Evolutionary conservation across 192 early-diverging fungal genomes (phyloP).

Genomic region (Coemansia sp.): DNA sequence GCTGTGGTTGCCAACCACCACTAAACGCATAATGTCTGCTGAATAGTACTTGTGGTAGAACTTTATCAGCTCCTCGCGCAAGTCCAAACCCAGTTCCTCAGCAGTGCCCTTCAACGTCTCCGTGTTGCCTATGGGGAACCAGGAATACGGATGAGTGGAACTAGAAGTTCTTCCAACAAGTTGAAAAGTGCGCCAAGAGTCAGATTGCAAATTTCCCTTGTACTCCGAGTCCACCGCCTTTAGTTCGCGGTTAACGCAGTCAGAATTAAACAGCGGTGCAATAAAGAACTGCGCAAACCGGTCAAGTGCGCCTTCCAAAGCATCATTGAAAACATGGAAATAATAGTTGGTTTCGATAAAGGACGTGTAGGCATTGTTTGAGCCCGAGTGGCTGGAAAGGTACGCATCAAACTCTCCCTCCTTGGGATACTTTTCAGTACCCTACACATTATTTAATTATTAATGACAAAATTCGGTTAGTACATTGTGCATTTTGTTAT

Average conservation of each 20-base stretch:
- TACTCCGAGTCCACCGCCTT: slow-evolving; percentile 62
- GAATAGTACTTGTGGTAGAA: no score
- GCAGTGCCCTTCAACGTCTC: slow-evolving; percentile 66
- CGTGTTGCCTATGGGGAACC: slow-evolving; percentile 83
- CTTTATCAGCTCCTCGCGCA: no score
- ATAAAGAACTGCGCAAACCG: slow-evolving; percentile 88
- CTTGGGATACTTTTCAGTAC: slow-evolving; percentile 2
- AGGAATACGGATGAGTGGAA: slow-evolving; percentile 70
- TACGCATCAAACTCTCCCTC: slow-evolving; percentile 8
- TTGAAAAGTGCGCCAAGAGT: slow-evolving; percentile 27
- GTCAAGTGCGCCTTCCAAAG: slow-evolving; percentile 61
- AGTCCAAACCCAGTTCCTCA: slow-evolving; percentile 30
- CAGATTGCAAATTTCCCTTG: no score
- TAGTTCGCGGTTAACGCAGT: slow-evolving; percentile 83
- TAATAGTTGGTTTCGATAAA: slow-evolving; percentile 21
- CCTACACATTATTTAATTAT: slow-evolving; percentile 25
- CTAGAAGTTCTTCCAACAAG: slow-evolving; percentile 20
- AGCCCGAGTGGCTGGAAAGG: slow-evolving; percentile 22
- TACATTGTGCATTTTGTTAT: no score
- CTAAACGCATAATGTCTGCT: no score
- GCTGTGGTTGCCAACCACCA: no score
- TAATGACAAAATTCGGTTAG: neutral
- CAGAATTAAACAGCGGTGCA: slow-evolving; percentile 75
- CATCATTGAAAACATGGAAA: slow-evolving; percentile 31
- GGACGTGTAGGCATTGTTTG: slow-evolving; percentile 28